A percentile compares a stretch with the other conserved stretches of the same genome.
These are phyloP conservation scores for Solanum sejunctum DNA, from an alignment of 257 asterid genomes.

Conservation along the genomic window DNA sequence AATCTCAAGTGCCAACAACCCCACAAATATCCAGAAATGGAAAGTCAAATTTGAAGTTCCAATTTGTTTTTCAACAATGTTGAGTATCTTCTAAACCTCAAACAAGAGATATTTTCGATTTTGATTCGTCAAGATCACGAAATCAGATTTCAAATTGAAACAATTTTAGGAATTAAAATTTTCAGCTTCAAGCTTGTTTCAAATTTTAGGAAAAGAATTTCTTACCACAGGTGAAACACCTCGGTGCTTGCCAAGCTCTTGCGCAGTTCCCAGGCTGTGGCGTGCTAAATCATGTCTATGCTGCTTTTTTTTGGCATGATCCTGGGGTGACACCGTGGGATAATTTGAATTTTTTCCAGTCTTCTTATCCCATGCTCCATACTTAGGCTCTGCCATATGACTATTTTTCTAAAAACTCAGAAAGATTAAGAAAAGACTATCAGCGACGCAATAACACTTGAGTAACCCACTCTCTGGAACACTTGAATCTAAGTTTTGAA, in stretches of 20 bases:
- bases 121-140: not conserved
- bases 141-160: not conserved
- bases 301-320: constrained; percentile 28
- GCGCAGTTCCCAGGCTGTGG: constrained; percentile 31
- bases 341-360: constrained; percentile 18
- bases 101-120: not conserved
- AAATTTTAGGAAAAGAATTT: not conserved
- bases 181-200: not conserved
- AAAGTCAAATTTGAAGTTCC: not conserved
- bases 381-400: constrained; percentile 28
- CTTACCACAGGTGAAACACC: not conserved
- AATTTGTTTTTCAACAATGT: not conserved
- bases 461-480: not conserved
- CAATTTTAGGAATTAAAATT: not conserved
- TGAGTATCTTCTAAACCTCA: not conserved
- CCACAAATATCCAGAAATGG: not conserved
- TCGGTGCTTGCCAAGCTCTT: constrained; percentile 10
- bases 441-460: not conserved
- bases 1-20: not conserved
- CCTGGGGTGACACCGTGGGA: constrained; percentile 25
- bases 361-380: constrained; percentile 41
- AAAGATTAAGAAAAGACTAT: not conserved
- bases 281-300: constrained; percentile 6
- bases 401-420: constrained; percentile 2
- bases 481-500: not conserved